A percentile compares a stretch with the other conserved stretches of the same genome.
Conservation (phyloP, 805 yeast species). For the Barnettozyma salicaria region DNA sequence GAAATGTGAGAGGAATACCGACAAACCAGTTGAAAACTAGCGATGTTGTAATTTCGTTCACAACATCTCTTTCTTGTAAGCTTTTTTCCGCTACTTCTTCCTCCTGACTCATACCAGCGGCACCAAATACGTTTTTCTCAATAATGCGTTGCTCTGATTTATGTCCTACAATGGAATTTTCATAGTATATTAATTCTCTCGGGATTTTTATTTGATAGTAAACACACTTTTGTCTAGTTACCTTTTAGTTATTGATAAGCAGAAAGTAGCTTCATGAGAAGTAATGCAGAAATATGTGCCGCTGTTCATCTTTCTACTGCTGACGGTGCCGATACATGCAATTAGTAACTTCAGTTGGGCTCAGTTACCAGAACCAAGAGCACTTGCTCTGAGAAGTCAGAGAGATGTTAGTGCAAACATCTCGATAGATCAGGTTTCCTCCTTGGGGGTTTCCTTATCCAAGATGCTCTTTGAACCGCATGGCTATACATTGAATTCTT, state of each 20-base stretch:
- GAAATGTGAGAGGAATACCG: constrained; percentile 26
- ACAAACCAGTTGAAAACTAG: constrained; percentile 29
- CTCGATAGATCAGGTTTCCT: constrained; percentile 34
- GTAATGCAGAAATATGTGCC: too few species aligned
- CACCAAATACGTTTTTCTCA: too few species aligned
- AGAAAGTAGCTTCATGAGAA: too few species aligned
- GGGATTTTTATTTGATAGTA: too few species aligned
- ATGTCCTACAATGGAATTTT: too few species aligned
- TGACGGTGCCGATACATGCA: too few species aligned
- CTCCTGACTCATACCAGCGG: constrained; percentile 1
- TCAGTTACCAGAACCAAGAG: neutral
- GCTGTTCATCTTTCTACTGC: too few species aligned
- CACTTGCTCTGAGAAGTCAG: constrained; percentile 32
- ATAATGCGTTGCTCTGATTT: too few species aligned
- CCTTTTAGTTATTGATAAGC: too few species aligned
- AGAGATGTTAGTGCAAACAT: constrained; percentile 39
- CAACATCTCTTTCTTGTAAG: constrained; percentile 3
- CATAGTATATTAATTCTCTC: too few species aligned
- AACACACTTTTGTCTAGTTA: too few species aligned
- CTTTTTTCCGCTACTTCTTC: neutral
- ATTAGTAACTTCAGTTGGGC: too few species aligned
- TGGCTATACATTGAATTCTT: constrained; percentile 30
- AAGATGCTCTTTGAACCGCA: constrained; percentile 27
- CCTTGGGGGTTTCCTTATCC: constrained; percentile 35
- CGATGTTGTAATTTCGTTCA: constrained; percentile 23